Conservation (phyloP, 352 stramenopile genomes). For the Pythium oligandrum region DNA sequence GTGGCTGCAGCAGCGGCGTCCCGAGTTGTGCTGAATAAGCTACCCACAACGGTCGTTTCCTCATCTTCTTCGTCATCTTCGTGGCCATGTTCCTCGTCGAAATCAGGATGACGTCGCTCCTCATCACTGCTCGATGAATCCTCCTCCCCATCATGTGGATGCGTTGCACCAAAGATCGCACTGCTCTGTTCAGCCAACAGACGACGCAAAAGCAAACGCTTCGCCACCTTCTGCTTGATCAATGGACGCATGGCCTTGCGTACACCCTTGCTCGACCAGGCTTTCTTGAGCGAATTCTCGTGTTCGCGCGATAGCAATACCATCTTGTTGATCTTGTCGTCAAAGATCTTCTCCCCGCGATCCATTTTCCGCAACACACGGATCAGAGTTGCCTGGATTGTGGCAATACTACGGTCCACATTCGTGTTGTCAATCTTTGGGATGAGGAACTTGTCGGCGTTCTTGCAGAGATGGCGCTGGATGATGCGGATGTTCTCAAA, state of each 20-base stretch:
- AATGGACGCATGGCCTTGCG: conserved; percentile 83
- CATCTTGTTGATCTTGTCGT: conserved; percentile 78
- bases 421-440: conserved; percentile 89
- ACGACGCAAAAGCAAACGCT: conserved; percentile 67
- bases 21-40: conserved; percentile 62
- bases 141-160: conserved; percentile 32
- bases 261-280: conserved; percentile 83
- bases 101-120: conserved; percentile 42
- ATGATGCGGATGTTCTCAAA: conserved; percentile 90
- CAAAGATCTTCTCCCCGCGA: conserved; percentile 65
- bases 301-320: conserved; percentile 83
- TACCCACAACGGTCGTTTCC: conserved; percentile 75
- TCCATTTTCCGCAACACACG: conserved; percentile 78
- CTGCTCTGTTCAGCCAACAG: conserved; percentile 72
- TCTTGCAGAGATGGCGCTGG: conserved; percentile 80
- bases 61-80: conserved; percentile 60
- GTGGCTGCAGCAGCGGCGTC: no score
- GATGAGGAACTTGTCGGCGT: conserved; percentile 81
- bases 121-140: conserved; percentile 79
- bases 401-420: conserved; percentile 79
- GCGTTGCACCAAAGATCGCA: conserved; percentile 25
- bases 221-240: conserved; percentile 84
- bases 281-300: conserved; percentile 85
- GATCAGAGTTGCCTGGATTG: conserved; percentile 82
- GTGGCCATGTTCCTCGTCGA: conserved; percentile 28